Conservation (phyloP, 2,329 filamentous ascomycete species). For the Lachnellula arida region DNA sequence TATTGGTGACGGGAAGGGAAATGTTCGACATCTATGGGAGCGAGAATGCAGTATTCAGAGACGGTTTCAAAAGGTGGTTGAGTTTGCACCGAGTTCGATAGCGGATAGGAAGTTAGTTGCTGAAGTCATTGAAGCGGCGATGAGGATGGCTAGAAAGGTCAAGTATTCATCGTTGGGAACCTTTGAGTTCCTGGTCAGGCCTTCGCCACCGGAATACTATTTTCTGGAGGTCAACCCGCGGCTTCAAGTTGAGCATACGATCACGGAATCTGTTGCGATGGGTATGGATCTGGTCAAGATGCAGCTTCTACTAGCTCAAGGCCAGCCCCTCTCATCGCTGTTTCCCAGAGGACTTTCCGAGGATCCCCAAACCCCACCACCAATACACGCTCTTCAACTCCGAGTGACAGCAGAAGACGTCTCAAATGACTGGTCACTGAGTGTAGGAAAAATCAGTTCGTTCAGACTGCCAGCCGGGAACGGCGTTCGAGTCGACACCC, state of each 20-base stretch:
- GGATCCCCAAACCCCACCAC: conserved; percentile 30
- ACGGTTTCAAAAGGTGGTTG: conserved; percentile 48
- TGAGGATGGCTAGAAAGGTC: conserved; percentile 48
- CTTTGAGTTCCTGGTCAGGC: conserved; percentile 59
- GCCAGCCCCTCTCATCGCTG: conserved; percentile 29
- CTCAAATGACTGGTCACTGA: conserved; percentile 46
- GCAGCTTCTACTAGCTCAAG: conserved; percentile 35
- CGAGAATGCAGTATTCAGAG: conserved; percentile 49
- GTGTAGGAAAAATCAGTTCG: conserved; percentile 53
- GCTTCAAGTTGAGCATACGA: conserved; percentile 30
- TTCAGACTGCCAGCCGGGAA: conserved; percentile 53
- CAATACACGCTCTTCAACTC: conserved; percentile 39
- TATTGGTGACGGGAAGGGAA: conserved; percentile 46
- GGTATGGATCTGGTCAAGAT: conserved; percentile 31
- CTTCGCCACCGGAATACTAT: conserved; percentile 39
- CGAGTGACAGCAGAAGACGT: conserved; percentile 41
- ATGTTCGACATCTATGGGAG: conserved; percentile 39
- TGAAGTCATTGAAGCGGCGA: conserved; percentile 41
- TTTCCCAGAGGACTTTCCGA: conserved; percentile 29
- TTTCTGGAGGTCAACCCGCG: conserved; percentile 30
- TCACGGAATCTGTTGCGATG: conserved; percentile 36
- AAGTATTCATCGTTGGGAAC: conserved; percentile 56
- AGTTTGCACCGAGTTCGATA: conserved; percentile 63
- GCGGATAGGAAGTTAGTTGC: conserved; percentile 39
- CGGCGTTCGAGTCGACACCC: conserved; percentile 44